Conservation (phyloP, 2,329 filamentous ascomycete genomes). For the Diaporthe batatas region DNA sequence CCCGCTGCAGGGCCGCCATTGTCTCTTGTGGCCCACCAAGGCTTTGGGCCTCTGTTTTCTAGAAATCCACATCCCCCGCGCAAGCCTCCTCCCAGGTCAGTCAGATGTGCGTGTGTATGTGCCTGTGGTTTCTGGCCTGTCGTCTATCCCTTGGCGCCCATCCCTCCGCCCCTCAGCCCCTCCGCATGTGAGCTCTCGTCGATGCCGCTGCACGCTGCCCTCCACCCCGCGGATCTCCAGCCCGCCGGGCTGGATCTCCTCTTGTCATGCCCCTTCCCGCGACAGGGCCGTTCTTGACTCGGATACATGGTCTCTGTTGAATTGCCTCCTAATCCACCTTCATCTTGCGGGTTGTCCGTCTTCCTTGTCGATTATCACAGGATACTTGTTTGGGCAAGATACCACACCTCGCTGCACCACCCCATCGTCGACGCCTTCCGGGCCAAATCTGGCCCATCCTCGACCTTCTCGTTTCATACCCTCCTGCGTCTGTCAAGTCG, state of each 20-base stretch:
- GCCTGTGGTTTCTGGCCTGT: slow-evolving; percentile 12
- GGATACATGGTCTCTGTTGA: slow-evolving; percentile 23
- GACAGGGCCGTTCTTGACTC: slow-evolving; percentile 36
- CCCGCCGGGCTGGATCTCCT: slow-evolving; percentile 30
- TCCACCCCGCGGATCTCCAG: slow-evolving; percentile 33
- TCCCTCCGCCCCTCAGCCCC: not conserved
- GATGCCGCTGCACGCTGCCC: slow-evolving; percentile 20
- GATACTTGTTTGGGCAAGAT: not conserved
- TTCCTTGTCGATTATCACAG: not conserved
- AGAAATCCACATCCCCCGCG: slow-evolving; percentile 35
- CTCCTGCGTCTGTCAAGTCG: slow-evolving; percentile 18
- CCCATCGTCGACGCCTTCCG: not conserved
- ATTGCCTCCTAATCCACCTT: not conserved
- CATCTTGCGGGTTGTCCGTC: not conserved
- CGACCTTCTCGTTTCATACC: slow-evolving; percentile 26
- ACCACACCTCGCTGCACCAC: slow-evolving; percentile 1
- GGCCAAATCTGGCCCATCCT: not conserved
- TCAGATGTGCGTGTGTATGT: slow-evolving; percentile 6
- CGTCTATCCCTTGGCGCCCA: not conserved
- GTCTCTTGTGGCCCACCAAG: slow-evolving; percentile 30
- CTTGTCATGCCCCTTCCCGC: slow-evolving; percentile 37
- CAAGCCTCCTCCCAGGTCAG: slow-evolving; percentile 37
- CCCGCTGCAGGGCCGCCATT: slow-evolving; percentile 34
- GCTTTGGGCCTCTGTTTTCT: slow-evolving; percentile 10
- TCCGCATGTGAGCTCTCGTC: slow-evolving; percentile 23